A percentile compares a stretch with the other conserved stretches of the same genome.
Conservation (phyloP, 306 rosid species). For the Acacia melanoxylon region DNA sequence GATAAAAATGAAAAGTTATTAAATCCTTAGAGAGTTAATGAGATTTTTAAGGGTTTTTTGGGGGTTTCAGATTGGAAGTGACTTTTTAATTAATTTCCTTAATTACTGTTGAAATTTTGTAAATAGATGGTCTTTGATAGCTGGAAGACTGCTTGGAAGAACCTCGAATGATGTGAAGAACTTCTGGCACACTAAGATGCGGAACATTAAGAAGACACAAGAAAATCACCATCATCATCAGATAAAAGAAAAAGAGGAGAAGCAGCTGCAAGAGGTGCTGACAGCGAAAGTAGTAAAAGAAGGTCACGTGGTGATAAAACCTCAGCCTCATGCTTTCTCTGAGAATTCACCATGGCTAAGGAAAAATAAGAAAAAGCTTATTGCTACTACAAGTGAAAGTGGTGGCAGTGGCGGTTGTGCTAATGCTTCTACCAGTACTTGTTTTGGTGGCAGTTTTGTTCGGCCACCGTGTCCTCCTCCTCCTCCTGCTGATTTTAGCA, state of each 20-base stretch:
- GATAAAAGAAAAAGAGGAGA: too few relatives aligned
- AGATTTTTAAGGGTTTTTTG: too few relatives aligned
- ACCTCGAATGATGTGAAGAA: slow-evolving; percentile 40
- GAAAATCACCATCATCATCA: background rate
- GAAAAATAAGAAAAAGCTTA: background rate
- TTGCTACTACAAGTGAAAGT: background rate
- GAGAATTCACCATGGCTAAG: background rate
- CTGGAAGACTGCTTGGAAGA: slow-evolving; percentile 39
- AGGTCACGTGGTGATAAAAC: slow-evolving; percentile 15
- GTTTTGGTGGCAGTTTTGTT: background rate
- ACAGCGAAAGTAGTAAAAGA: background rate
- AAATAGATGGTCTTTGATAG: slow-evolving; percentile 41
- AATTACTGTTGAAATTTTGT: too few relatives aligned
- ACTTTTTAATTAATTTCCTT: too few relatives aligned
- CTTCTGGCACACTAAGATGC: slow-evolving; percentile 25
- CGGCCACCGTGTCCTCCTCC: background rate
- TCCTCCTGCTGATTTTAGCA: background rate
- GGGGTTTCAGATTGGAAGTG: too few relatives aligned
- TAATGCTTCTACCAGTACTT: background rate
- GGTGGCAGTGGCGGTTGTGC: background rate
- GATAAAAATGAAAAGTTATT: too few relatives aligned
- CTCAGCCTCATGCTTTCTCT: slow-evolving; percentile 19
- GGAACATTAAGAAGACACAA: background rate
- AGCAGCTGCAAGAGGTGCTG: background rate
- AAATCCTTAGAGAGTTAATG: too few relatives aligned